Evolutionary conservation across 768 basidiomycete genomes (phyloP), one percentile per base, ranked within the genome.

Genomic region (Pleurotus ostreatus): DNA sequence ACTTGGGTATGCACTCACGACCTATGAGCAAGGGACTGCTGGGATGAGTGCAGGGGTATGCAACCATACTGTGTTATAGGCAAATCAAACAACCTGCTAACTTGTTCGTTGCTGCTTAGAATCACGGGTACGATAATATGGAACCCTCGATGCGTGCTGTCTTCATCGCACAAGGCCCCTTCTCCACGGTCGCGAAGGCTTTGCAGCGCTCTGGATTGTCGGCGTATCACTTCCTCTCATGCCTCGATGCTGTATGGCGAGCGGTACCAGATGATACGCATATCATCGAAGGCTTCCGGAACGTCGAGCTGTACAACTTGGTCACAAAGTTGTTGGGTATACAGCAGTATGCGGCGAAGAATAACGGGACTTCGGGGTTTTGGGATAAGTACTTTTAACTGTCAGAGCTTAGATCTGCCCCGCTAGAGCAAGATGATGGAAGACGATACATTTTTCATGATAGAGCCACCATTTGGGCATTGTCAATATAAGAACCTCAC

Each of bases 101-200:
- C 30, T 25, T 25, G 15, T 41, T 8, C 8, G 15, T 0, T n/a
- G 5, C 9, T 7, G 12, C 25, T 46, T 62, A 91, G 89, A 93
- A 85, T 58, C 94, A 97, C 62, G 94, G 94, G 6, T 97, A 94
- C 65, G 93, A 95, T 67, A 94, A 94, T 61, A 68, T 79, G 15
- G 83, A 85, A 41, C 64, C 74, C 11, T 76, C 86, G 5, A 96
- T 96, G 94, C 83, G 85, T 49, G 93, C 93, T 2, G 86, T 92
- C 66, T 95, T 96, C 68, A 86, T 96, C 57, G 93, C 92, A 8
- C 92, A 94, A 65, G 94, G 94, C 1, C 94, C 94, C 0, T 94
- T 94, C 69, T 84, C 88, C 11, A 70, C 81, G 11, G 78, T 82
- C 43, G 77, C 84, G 54, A 94, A 92, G 68, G 71, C 77, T 5